Conservation (phyloP, 352 stramenopile species). For the Globisporangium viniferum region DNA sequence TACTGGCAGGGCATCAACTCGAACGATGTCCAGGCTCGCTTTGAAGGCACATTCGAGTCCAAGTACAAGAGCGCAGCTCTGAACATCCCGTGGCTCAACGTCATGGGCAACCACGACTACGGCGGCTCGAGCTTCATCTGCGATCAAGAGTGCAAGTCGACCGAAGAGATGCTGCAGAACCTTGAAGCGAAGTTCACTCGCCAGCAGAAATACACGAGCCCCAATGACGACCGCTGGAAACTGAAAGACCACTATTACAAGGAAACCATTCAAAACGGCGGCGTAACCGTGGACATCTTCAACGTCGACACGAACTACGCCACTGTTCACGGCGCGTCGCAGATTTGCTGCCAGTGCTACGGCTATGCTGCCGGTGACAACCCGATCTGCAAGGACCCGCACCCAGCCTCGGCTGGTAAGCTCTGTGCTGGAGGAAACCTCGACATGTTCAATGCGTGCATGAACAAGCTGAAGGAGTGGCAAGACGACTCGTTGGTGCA, state of each 20-base stretch:
- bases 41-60: conserved; percentile 64
- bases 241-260: conserved; percentile 74
- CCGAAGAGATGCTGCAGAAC: conserved; percentile 42
- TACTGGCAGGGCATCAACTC: conserved; percentile 76
- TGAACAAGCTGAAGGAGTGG: conserved; percentile 51
- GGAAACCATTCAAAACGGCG: conserved; percentile 38
- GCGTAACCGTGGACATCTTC: conserved; percentile 63
- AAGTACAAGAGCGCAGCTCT: conserved; percentile 58
- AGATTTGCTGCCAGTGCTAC: conserved; percentile 79
- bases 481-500: conserved; percentile 52
- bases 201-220: conserved; percentile 64
- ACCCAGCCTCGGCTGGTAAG: conserved; percentile 31
- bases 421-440: conserved; percentile 49
- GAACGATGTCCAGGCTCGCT: conserved; percentile 46
- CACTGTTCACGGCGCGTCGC: conserved; percentile 49
- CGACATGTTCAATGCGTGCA: conserved; percentile 56
- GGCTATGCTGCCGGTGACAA: conserved; percentile 39
- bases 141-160: conserved; percentile 44
- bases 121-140: conserved; percentile 72
- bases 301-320: conserved; percentile 74
- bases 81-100: conserved; percentile 68
- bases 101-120: conserved; percentile 82
- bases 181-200: conserved; percentile 57
- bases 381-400: conserved; percentile 37
- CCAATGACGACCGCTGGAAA: conserved; percentile 71